Evolutionary conservation across 768 basidiomycete genomes (phyloP), one percentile per base, ranked within the genome.

Genomic region (Xerocomellus dryophilus): DNA sequence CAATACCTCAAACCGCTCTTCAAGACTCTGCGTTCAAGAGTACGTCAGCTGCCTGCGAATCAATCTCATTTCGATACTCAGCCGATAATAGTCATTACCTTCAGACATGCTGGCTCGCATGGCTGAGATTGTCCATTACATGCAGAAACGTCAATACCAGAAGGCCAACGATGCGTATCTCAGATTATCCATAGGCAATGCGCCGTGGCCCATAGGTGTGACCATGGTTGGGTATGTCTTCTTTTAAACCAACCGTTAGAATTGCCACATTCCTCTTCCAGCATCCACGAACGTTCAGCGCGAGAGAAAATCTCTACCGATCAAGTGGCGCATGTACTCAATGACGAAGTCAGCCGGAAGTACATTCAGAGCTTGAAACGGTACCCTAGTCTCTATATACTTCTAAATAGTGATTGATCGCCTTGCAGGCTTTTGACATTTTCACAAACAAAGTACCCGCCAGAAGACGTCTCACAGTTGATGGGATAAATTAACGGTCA

Each of bases 151-250:
- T 27, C 85, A 95, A 69, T 99, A 99, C 62, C 93, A 98, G 70
- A 82, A 78, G 50, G 96, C 97, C 3, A 99, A 98, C 64, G 97
- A 99, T 67, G 88, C 95, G 0, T 99, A 99, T 69, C 83, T 99
- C 21, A 88, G 97, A 7, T 76, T 99, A 36, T 94, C 92, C 6
- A 99, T 99, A 59, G 97, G 97, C 32, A 99, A 97, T 64, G 96
- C 97, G 0, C 95, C 97, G 3, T 99, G 97, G 97, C 97, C 97
- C 2, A 99, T 99, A 65, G 97, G 97, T 40, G 97, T 99, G 9
- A 99, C 97, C 56, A 96, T 96, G 90, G 97, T 98, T 75, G 95
- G 93, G 93, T 93, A 72, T 36, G 86, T 77, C 11, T 38, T 50
- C 41, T 27, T 39, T 14, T 21, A 20, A 12, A 14, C 1, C 25